Conservation (phyloP, 108 stramenopile species). For the Epithemia pelagica region DNA sequence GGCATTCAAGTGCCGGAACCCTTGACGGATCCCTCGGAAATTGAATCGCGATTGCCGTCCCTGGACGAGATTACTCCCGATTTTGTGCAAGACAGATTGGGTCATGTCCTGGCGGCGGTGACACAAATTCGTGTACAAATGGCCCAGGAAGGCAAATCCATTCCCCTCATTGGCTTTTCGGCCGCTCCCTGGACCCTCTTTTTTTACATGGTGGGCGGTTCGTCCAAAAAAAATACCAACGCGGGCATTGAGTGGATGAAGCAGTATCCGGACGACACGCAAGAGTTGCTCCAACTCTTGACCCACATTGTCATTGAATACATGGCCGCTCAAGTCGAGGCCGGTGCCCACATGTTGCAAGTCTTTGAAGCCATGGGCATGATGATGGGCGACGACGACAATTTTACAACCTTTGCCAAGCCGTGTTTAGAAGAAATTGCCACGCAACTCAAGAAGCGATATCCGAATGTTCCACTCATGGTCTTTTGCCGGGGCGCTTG, state of each 20-base stretch:
- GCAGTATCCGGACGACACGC: slow-evolving; percentile 74
- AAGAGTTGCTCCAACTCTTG: slow-evolving; percentile 59
- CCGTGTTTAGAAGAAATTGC: slow-evolving; percentile 77
- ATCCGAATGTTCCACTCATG: slow-evolving; percentile 90
- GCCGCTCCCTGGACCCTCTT: slow-evolving; percentile 94
- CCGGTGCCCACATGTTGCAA: slow-evolving; percentile 86
- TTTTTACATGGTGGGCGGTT: slow-evolving; percentile 95
- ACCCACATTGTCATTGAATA: slow-evolving; percentile 90
- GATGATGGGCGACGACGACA: slow-evolving; percentile 84
- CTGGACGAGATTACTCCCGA: slow-evolving; percentile 42
- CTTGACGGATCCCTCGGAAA: slow-evolving; percentile 63
- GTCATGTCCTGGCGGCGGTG: slow-evolving; percentile 81
- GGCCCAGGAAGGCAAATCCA: slow-evolving; percentile 61
- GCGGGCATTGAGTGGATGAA: slow-evolving; percentile 77
- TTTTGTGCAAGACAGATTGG: slow-evolving; percentile 72
- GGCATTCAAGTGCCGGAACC: slow-evolving; percentile 90
- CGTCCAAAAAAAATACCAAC: slow-evolving; percentile 81
- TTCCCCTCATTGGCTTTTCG: slow-evolving; percentile 92
- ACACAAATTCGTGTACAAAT: slow-evolving; percentile 71
- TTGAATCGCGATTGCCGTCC: slow-evolving; percentile 62
- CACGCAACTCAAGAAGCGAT: slow-evolving; percentile 64
- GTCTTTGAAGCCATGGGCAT: slow-evolving; percentile 97
- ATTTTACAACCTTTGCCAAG: slow-evolving; percentile 80
- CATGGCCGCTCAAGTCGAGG: slow-evolving; percentile 87
- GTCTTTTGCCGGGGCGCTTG: slow-evolving; percentile 86